These are phyloP conservation scores for Pseudogymnoascus sp. DNA, from an alignment of 2,329 filamentous ascomycete genomes.

Conservation along the genomic window DNA sequence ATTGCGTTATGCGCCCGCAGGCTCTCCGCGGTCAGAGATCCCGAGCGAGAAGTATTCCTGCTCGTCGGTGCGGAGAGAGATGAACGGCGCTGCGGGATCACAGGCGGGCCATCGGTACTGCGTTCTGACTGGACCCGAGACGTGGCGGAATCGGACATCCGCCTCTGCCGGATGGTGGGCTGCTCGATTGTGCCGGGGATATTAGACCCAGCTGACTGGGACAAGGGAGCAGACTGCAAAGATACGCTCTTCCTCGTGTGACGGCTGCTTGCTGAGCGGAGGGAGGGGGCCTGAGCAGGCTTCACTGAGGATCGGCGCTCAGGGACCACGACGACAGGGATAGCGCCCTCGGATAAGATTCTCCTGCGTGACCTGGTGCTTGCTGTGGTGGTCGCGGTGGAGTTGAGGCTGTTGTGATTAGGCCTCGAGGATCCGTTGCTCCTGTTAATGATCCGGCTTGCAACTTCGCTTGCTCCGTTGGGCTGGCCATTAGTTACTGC, in stretches of 20 bases:
- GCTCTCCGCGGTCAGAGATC: constrained; percentile 53
- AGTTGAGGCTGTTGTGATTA: constrained; percentile 35
- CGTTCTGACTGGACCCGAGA: constrained; percentile 30
- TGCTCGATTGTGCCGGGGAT: constrained; percentile 41
- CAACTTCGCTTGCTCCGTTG: not conserved
- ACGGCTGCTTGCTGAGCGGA: constrained; percentile 55
- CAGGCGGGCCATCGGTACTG: constrained; percentile 55
- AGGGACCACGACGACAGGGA: constrained; percentile 58
- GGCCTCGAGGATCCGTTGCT: not conserved
- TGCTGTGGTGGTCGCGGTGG: constrained; percentile 41
- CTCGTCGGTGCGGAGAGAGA: constrained; percentile 59
- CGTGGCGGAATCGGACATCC: constrained; percentile 27
- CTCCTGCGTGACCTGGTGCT: constrained; percentile 52
- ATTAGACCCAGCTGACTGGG: constrained; percentile 37
- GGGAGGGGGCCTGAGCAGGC: constrained; percentile 45
- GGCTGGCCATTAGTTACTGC: not conserved
- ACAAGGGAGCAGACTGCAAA: constrained; percentile 40
- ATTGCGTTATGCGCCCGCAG: constrained; percentile 46
- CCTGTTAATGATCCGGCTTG: constrained; percentile 1
- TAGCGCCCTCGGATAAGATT: constrained; percentile 51
- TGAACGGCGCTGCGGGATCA: constrained; percentile 50
- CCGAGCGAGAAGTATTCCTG: constrained; percentile 47
- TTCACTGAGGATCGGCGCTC: constrained; percentile 46
- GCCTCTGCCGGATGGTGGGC: constrained; percentile 17
- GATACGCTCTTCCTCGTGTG: constrained; percentile 47